A percentile compares a stretch with the other conserved stretches of the same genome.
Conservation (phyloP, 805 yeast genomes). For the Cyberlindnera saturnus region DNA sequence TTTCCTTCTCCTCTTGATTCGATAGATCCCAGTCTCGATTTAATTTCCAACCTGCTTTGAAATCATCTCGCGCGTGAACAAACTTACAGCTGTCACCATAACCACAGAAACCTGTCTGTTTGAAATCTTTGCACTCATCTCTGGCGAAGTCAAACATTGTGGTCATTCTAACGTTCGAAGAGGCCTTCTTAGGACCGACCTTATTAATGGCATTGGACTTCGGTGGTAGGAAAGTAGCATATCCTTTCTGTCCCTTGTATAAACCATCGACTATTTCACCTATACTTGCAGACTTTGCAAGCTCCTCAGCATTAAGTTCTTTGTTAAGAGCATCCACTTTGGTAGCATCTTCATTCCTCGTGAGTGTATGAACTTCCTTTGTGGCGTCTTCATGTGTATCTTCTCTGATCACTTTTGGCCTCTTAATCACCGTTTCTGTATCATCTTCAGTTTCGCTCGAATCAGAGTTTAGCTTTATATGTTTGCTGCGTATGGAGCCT, state of each 20-base stretch:
- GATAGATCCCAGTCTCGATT: slow-evolving; percentile 63
- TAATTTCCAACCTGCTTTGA: slow-evolving; percentile 60
- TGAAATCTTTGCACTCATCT: slow-evolving; percentile 89
- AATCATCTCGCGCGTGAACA: slow-evolving; percentile 84
- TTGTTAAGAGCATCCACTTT: slow-evolving; percentile 18
- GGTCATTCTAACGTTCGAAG: slow-evolving; percentile 52
- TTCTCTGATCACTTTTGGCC: slow-evolving; percentile 1
- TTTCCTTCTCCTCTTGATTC: slow-evolving; percentile 20
- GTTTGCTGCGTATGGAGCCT: slow-evolving; percentile 11
- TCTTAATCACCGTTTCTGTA: slow-evolving; percentile 2
- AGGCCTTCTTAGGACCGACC: slow-evolving; percentile 34
- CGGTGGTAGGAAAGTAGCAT: slow-evolving; percentile 22
- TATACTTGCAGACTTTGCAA: slow-evolving; percentile 6
- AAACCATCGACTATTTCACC: slow-evolving; percentile 13
- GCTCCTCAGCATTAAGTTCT: slow-evolving; percentile 15
- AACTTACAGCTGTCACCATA: slow-evolving; percentile 97
- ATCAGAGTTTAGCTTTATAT: slow-evolving; percentile 5
- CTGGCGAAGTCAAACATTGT: slow-evolving; percentile 82
- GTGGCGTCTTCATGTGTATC: background rate
- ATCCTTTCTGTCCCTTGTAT: slow-evolving; percentile 25
- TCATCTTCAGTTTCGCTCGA: slow-evolving; percentile 10
- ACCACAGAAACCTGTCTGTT: slow-evolving; percentile 91
- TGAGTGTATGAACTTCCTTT: slow-evolving; percentile 2
- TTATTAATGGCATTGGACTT: slow-evolving; percentile 17
- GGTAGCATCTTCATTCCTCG: slow-evolving; percentile 22